Percentiles rank a stretch among this genome's conserved stretches.
Evolutionary conservation across 441 rosid genomes (phyloP).

Genomic region (Pelargonium citronellum): DNA sequence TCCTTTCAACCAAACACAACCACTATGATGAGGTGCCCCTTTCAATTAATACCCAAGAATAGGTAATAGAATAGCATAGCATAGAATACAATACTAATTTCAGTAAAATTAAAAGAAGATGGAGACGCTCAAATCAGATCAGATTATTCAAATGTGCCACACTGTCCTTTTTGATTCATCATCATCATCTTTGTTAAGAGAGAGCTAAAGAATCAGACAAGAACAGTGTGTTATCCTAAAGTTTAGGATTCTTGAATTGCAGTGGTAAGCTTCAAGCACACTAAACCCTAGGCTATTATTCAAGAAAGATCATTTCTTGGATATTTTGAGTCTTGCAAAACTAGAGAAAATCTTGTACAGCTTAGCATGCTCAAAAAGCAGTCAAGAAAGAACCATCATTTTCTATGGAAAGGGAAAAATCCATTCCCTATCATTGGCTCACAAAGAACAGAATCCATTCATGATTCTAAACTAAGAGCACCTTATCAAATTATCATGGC

Average conservation of each 20-base stretch:
- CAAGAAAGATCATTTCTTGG: neutral
- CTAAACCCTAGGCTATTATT: slow-evolving; percentile 9
- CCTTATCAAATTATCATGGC: neutral
- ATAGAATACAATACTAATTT: slow-evolving; percentile 23
- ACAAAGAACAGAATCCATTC: neutral
- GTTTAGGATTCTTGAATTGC: slow-evolving; percentile 29
- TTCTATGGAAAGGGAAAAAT: neutral
- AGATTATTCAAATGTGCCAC: slow-evolving; percentile 16
- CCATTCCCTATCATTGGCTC: neutral
- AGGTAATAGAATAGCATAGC: slow-evolving; percentile 1
- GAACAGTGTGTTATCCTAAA: slow-evolving; percentile 14
- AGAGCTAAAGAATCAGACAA: slow-evolving; percentile 5
- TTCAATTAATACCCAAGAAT: slow-evolving; percentile 16
- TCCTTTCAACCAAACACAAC: no score
- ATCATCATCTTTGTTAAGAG: neutral
- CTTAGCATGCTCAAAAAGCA: no score
- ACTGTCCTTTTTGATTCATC: neutral
- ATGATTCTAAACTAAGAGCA: neutral
- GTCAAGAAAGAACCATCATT: neutral
- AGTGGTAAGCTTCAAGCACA: slow-evolving; percentile 32
- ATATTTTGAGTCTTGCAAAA: no score
- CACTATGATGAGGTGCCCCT: neutral
- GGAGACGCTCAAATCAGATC: slow-evolving; percentile 20
- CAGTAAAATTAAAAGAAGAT: slow-evolving; percentile 18
- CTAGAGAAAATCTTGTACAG: no score